Base-by-base conservation (phyloP, 768 basidiomycete species). In the Rhizopogon sp. region DNA sequence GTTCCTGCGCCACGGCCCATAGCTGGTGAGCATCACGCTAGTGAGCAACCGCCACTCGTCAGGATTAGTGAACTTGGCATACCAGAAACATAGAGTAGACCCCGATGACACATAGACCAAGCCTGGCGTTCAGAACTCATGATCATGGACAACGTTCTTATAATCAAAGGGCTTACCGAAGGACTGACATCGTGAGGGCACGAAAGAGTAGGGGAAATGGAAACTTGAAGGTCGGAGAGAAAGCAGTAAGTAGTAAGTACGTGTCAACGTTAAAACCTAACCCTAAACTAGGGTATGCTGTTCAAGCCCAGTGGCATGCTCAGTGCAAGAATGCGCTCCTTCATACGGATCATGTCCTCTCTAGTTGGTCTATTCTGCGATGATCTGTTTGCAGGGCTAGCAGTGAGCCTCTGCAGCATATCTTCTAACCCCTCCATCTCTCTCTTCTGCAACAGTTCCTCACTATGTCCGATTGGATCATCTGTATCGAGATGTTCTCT, bases 41-140 rank as follows among this genome's bases (percentile, higher is more conserved):
- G 56, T 17, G 22, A 42, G 40, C 46, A 46, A 46, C 28, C 37
- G 50, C 58, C 39, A 62, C 35, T 49, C 20, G 55, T 33, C 28
- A 20, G 33, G 45, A 43, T 4, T 31, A 13, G 11, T 35, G 5
- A 13, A 43, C 49, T 31, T 51, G 53, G 67, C 86, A 70, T 63
- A 89, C 89, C 61, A 98, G 76, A 69, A 97, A 98, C 80, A 93
- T 93, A 22, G 88, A 82, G 66, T 98, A 98, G 43, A 98, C 94
- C 52, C 95, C 95, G 8, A 79, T 72, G 11, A 93, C 80, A 68
- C 95, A 98, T 59, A 88, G 61, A 28, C 76, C 78, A 45, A 98
- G 79, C 63, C 88, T 88, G 53, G 1, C 33, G 2, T 20, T 42
- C 6, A 3, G 20, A 44, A 31, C 57, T 42, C 56, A 50, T 31